A percentile compares a stretch with the other conserved stretches of the same genome.
phyloP scores from a whole-genome alignment of 257 asterid genomes.

The Prunella vulgaris region DNA sequence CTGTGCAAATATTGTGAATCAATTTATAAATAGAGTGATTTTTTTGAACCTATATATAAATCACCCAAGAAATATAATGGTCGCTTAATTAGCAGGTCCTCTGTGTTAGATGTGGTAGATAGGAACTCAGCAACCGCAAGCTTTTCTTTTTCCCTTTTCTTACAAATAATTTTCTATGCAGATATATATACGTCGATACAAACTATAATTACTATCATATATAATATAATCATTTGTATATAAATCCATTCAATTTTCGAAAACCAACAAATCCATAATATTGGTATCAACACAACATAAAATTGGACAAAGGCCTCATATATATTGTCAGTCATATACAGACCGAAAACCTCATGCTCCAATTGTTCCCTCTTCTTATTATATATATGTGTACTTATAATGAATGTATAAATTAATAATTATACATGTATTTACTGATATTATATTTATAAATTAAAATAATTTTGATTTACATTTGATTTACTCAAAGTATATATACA shows the following conservation, averaged over 20 bases:
- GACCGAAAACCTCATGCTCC: not conserved
- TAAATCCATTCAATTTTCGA: not conserved
- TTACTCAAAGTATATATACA: too few relatives aligned
- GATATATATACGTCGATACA: not conserved
- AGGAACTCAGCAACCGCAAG: not conserved
- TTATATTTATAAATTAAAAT: too few relatives aligned
- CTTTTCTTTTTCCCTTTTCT: not conserved
- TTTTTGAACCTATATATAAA: too few relatives aligned
- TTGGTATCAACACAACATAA: not conserved
- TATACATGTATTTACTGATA: too few relatives aligned
- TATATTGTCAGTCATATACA: not conserved
- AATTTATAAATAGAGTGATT: too few relatives aligned
- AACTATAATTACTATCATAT: not conserved
- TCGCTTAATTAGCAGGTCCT: not conserved
- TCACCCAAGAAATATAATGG: too few relatives aligned
- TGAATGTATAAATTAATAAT: too few relatives aligned
- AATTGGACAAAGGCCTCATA: not conserved
- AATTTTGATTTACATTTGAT: too few relatives aligned
- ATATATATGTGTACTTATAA: not conserved
- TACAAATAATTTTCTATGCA: not conserved
- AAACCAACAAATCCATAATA: not conserved
- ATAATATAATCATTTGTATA: not conserved
- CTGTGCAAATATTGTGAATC: too few relatives aligned
- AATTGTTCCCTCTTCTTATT: not conserved
- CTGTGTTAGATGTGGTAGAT: not conserved